Evolutionary conservation across 2,329 filamentous ascomycete species (phyloP).

Genomic region (Alternaria tenuissima): DNA sequence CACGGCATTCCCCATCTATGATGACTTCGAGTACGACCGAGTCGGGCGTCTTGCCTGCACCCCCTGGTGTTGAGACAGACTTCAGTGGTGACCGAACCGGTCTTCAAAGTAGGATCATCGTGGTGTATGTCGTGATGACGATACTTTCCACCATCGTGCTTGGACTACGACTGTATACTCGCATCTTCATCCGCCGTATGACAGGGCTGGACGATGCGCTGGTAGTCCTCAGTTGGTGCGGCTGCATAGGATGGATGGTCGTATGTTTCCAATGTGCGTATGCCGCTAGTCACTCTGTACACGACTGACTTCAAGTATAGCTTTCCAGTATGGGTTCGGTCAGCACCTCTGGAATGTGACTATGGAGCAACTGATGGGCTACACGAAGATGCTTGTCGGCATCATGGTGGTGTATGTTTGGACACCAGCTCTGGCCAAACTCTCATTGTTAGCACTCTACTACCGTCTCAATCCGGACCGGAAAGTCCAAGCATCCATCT

Average conservation of each 20-base stretch:
- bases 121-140: conserved; percentile 23
- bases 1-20: neutral
- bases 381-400: conserved; percentile 22
- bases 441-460: conserved; percentile 31
- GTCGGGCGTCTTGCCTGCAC: conserved; percentile 19
- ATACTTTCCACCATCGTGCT: conserved; percentile 21
- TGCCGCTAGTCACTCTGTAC: neutral
- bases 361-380: conserved; percentile 12
- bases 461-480: conserved; percentile 25
- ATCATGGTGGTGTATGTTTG: conserved; percentile 31
- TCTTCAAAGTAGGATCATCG: conserved; percentile 20
- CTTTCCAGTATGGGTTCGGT: conserved; percentile 30
- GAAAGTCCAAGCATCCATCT: conserved; percentile 19
- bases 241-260: conserved; percentile 26
- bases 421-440: conserved; percentile 32
- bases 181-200: conserved; percentile 18
- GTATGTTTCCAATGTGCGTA: conserved; percentile 19
- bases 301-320: conserved; percentile 10
- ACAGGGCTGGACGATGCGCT: conserved; percentile 26
- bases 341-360: conserved; percentile 31
- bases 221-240: conserved; percentile 24
- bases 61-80: conserved; percentile 11
- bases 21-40: conserved; percentile 11
- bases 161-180: conserved; percentile 26
- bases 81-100: conserved; percentile 21